Evolutionary conservation across 768 basidiomycete genomes (phyloP), one percentile per base, ranked within the genome.

Genomic region (Tricholoma bakamatsutake): DNA sequence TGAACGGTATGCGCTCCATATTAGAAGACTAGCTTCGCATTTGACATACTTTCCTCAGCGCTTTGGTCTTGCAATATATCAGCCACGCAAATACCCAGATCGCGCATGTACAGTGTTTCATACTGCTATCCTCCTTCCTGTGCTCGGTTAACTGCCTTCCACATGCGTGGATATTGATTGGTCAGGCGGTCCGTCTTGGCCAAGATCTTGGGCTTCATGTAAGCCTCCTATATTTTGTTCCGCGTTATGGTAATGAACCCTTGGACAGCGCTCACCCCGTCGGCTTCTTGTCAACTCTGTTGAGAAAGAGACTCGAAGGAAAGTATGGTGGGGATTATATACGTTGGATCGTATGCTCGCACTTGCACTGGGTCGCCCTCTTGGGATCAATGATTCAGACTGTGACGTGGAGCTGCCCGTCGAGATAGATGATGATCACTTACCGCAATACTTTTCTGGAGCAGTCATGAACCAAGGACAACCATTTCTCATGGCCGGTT

Each of bases 311-410:
- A 90, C 90, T 0, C 83, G 92, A 30, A 78, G 87, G 59, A 93
- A 94, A 72, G 87, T 94, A 50, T 95, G 93, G 93, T 95, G 93
- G 91, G 85, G 88, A 42, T 90, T 94, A 27, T 96, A 96, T 64
- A 85, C 85, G 24, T 76, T 96, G 50, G 93, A 90, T 69, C 85
- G 92, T 50, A 93, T 94, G 90, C 85, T 96, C 17, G 93, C 93
- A 21, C 82, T 95, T 52, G 87, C 92, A 12, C 77, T 96, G 12
- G 93, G 93, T 47, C 81, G 93, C 9, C 93, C 93, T 2, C 80
- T 95, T 54, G 93, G 91, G 27, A 78, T 93, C 59, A 90, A 93
- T 62, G 93, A 96, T 69, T 76, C 84, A 10, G 93, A 96, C 67
- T 93, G 93, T 63, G 93, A 96, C 65, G 88, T 90, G 31, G 91